These are phyloP conservation scores for Chlorella vulgaris DNA, from an alignment of 139 green algal species.

Conservation along the genomic window DNA sequence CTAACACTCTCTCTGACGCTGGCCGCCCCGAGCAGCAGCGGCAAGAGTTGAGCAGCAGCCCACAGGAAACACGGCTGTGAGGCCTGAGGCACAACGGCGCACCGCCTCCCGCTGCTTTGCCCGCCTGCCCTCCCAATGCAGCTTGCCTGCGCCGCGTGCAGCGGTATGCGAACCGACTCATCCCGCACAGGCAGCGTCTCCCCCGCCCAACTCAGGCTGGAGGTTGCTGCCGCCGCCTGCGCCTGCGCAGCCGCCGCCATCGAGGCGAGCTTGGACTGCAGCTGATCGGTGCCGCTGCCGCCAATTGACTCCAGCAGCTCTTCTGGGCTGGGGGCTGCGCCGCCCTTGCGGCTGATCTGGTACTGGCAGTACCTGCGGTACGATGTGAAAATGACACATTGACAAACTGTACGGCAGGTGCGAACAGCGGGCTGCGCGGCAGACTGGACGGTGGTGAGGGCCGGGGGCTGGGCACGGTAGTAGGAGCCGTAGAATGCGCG, in stretches of 20 bases:
- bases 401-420: not conserved
- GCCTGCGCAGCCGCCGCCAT: slow-evolving; percentile 65
- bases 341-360: slow-evolving; percentile 65
- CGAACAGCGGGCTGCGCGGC: not conserved
- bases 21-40: no score
- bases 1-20: no score
- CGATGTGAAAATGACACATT: not conserved
- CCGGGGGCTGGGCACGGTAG: no score
- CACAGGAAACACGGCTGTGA: no score
- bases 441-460: no score
- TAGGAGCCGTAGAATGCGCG: no score
- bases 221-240: slow-evolving; percentile 49
- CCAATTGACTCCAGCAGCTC: slow-evolving; percentile 35
- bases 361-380: slow-evolving; percentile 80
- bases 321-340: slow-evolving; percentile 22
- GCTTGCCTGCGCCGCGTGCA: slow-evolving; percentile 46
- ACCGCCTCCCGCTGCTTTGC: no score
- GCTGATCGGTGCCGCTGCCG: slow-evolving; percentile 27
- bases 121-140: no score
- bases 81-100: not conserved
- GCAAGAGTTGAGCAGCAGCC: no score
- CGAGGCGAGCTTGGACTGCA: slow-evolving; percentile 55
- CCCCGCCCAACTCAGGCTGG: slow-evolving; percentile 71
- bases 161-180: slow-evolving; percentile 55
- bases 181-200: slow-evolving; percentile 54